phyloP scores from a whole-genome alignment of 441 rosid genomes.

The Adansonia madagascariensis region DNA sequence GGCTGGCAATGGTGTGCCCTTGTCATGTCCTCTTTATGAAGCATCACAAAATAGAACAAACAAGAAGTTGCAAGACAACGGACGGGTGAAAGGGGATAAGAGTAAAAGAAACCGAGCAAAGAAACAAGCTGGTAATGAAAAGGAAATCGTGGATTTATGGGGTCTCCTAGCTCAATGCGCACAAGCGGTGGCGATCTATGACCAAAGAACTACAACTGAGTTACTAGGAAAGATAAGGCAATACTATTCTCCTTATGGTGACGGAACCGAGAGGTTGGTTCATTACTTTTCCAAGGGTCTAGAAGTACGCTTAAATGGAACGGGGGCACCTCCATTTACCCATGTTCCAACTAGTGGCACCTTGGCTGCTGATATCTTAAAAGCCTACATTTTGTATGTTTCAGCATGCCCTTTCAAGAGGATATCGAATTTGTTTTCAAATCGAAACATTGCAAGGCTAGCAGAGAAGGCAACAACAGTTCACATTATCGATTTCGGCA shows the following conservation, averaged over 20 bases:
- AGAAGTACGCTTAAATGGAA: constrained; percentile 69
- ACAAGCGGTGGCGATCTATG: constrained; percentile 67
- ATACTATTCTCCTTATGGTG: constrained; percentile 65
- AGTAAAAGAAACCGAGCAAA: constrained; percentile 34
- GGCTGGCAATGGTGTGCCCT: constrained; percentile 23
- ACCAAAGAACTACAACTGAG: constrained; percentile 65
- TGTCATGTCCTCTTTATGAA: constrained; percentile 15
- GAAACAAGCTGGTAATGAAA: constrained; percentile 33
- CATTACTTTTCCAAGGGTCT: constrained; percentile 71
- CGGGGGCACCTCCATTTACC: constrained; percentile 40
- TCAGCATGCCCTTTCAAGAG: constrained; percentile 54
- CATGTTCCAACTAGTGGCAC: constrained; percentile 38
- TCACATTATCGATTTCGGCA: constrained; percentile 67
- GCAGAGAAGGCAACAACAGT: constrained; percentile 47
- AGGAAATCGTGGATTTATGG: constrained; percentile 66
- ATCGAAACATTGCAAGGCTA: constrained; percentile 42
- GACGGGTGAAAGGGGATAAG: constrained; percentile 43
- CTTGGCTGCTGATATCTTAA: constrained; percentile 63
- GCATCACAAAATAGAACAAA: constrained; percentile 27
- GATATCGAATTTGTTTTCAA: constrained; percentile 48
- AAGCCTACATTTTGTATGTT: constrained; percentile 52
- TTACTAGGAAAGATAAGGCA: constrained; percentile 65
- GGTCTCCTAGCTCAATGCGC: constrained; percentile 70
- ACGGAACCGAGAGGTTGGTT: constrained; percentile 76
- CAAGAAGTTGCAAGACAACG: constrained; percentile 23